These are phyloP conservation scores for Arachis monticola DNA, from an alignment of 331 rosid genomes.

Conservation along the genomic window DNA sequence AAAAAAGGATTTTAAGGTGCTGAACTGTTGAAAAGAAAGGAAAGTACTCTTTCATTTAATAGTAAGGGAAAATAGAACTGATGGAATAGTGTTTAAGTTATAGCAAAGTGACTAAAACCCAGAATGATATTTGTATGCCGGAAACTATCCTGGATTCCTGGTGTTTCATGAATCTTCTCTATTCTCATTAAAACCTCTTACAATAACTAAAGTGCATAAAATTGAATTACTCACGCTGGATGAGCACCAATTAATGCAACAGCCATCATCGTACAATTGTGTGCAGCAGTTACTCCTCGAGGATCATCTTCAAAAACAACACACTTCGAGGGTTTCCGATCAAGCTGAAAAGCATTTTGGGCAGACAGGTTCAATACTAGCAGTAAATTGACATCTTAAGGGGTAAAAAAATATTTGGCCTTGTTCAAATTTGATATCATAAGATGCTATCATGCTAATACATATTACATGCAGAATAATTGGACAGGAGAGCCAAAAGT, in stretches of 20 bases:
- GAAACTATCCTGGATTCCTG: no score
- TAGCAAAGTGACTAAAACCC: neutral
- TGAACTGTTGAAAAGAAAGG: neutral
- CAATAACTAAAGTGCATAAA: neutral
- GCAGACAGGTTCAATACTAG: constrained; percentile 35
- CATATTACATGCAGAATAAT: constrained; percentile 14
- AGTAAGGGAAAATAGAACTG: neutral
- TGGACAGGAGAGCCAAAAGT: constrained; percentile 4
- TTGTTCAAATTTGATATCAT: neutral
- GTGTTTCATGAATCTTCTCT: neutral
- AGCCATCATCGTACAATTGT: constrained; percentile 99
- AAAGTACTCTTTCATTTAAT: constrained; percentile 15
- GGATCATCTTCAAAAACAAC: constrained; percentile 98
- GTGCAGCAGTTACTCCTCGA: constrained; percentile 94
- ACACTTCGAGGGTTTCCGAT: constrained; percentile 94
- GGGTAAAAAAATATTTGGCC: neutral
- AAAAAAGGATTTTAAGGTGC: neutral
- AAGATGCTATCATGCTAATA: neutral
- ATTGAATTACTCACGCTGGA: constrained; percentile 73
- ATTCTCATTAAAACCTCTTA: constrained; percentile 12
- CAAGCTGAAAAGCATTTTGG: constrained; percentile 64
- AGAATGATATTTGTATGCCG: no score
- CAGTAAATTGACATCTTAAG: neutral
- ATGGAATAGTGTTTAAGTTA: neutral
- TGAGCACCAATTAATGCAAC: constrained; percentile 85